phyloP scores from a whole-genome alignment of 768 basidiomycete species.

The Suillus clintonianus region DNA sequence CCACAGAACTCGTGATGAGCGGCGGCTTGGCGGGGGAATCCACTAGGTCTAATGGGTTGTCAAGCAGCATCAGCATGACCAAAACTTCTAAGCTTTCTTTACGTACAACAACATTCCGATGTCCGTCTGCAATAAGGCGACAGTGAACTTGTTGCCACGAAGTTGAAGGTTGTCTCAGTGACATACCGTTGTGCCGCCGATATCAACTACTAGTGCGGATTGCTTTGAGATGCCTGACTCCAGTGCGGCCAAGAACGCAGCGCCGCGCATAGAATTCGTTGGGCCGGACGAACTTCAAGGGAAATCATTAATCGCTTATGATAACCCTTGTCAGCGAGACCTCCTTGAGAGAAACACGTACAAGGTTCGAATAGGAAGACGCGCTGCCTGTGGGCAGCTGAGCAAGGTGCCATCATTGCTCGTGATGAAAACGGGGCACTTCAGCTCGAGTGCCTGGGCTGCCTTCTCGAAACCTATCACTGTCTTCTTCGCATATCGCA shows the following conservation, averaged over 20 bases:
- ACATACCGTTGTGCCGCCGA: slow-evolving; percentile 60
- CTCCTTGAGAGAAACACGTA: slow-evolving; percentile 22
- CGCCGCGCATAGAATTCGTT: slow-evolving; percentile 73
- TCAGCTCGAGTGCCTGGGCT: slow-evolving; percentile 45
- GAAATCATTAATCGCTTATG: slow-evolving; percentile 9
- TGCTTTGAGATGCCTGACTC: slow-evolving; percentile 34
- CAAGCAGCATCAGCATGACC: slow-evolving; percentile 7
- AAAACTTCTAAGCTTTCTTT: background rate
- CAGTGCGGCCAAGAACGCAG: slow-evolving; percentile 55
- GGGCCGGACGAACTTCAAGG: slow-evolving; percentile 47
- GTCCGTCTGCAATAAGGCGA: slow-evolving; percentile 41
- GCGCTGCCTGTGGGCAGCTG: slow-evolving; percentile 48
- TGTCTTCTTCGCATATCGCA: slow-evolving; percentile 57
- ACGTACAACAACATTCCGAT: slow-evolving; percentile 56
- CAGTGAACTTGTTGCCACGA: slow-evolving; percentile 5
- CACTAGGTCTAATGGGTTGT: slow-evolving; percentile 40
- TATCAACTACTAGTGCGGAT: slow-evolving; percentile 56
- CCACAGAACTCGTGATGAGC: slow-evolving; percentile 64
- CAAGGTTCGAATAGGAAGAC: slow-evolving; percentile 64
- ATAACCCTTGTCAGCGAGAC: slow-evolving; percentile 16
- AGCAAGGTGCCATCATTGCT: slow-evolving; percentile 62
- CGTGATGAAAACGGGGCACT: slow-evolving; percentile 57
- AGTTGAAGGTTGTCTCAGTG: slow-evolving; percentile 6
- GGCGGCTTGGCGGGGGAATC: slow-evolving; percentile 64
- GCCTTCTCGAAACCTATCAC: slow-evolving; percentile 56